Conservation (phyloP, 768 basidiomycete genomes). For the Imleria badia region DNA sequence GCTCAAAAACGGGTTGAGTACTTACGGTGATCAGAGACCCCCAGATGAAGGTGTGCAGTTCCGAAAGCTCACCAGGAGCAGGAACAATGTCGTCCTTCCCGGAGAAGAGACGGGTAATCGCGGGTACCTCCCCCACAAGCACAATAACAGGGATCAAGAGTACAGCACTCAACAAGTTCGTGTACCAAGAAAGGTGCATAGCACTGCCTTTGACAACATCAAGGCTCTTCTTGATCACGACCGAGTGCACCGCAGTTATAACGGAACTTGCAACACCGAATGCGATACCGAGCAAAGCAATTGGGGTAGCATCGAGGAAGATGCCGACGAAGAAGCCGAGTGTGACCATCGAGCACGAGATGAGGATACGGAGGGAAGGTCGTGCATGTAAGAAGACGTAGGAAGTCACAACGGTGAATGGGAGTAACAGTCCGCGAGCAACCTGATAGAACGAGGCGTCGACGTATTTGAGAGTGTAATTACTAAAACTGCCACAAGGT, state of each 20-base stretch:
- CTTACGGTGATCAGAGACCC: constrained; percentile 79
- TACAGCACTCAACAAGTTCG: constrained; percentile 76
- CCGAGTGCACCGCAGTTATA: constrained; percentile 89
- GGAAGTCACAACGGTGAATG: constrained; percentile 90
- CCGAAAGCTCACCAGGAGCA: constrained; percentile 41
- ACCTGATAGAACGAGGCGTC: constrained; percentile 96
- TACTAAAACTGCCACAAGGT: constrained; percentile 64
- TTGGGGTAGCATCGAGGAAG: constrained; percentile 66
- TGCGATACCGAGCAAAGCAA: constrained; percentile 62
- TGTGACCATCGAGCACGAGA: constrained; percentile 80
- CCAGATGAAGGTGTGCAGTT: constrained; percentile 66
- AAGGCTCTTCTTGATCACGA: constrained; percentile 89
- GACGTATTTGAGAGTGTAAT: constrained; percentile 90
- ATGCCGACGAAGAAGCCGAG: constrained; percentile 90
- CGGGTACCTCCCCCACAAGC: constrained; percentile 72
- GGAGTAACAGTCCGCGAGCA: constrained; percentile 89
- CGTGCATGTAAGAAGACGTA: constrained; percentile 72
- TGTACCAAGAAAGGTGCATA: constrained; percentile 87
- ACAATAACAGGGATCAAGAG: constrained; percentile 72
- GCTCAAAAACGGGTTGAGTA: constrained; percentile 2
- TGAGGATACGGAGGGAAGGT: constrained; percentile 72
- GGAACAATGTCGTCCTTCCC: constrained; percentile 39
- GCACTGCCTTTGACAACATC: constrained; percentile 81
- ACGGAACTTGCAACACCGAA: constrained; percentile 85
- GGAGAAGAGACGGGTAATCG: constrained; percentile 59